Base-by-base conservation (phyloP, 108 stramenopile genomes). In the Cyclostephanos tholiformis region DNA sequence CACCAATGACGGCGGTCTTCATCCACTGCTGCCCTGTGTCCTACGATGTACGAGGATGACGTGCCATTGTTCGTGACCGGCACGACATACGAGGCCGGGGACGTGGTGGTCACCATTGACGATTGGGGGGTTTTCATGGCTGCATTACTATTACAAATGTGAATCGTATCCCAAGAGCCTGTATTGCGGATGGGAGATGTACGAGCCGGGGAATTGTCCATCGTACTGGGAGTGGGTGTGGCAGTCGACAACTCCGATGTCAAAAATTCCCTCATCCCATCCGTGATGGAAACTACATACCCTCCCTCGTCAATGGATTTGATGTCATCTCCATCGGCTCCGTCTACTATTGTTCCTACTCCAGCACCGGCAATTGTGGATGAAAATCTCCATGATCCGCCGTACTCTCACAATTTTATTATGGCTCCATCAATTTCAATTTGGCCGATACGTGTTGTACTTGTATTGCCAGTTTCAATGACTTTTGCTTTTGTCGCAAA, bases 191-290 rank as follows among this genome's bases (percentile, higher is more conserved):
- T 76, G 74, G 19, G 44, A 29, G 55, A 77, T 61, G 9, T 82
- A 82, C 57, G 77, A 78, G 56, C 82, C 82, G 44, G 82, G 82
- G 23, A 57, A 68, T 3, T n/a, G 57, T 39, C 32, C 50, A n/a
- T n/a, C n/a, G 22, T 27, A 32, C 29, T 82, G 82, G 82, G 46
- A 60, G 10, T 19, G 74, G 48, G 71, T 77, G 29, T 82, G 82
- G n/a, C 58, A 43, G 7, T 61, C 70, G 22, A 19, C 26, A 1
- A 9, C 43, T 16, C n/a, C 58, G 51, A 48, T 46, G 16, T 29
- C 46, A 30, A 30, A n/a, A 19, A 9, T 12, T 9, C 50, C 68
- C 0, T 41, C 68, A 25, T 36, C 30, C 19, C 14, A n/a, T 7
- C 53, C 27, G n/a, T 14, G 8, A 25, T 12, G n/a, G 1, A 13